A percentile compares a stretch with the other conserved stretches of the same genome.
phyloP scores from a whole-genome alignment of 495 filamentous ascomycete species.

The Xylaria castorea region DNA sequence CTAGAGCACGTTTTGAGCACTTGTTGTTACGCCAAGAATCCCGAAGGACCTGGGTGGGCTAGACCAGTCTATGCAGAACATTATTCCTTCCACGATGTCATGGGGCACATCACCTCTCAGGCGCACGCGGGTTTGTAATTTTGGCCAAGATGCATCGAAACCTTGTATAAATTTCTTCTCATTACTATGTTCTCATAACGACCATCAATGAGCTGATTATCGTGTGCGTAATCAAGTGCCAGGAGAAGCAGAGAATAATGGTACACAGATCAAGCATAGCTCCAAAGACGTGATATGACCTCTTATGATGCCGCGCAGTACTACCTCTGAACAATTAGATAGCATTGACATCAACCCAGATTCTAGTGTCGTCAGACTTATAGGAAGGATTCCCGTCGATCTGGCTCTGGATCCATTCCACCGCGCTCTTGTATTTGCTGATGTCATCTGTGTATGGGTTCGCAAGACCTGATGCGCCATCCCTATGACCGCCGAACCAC shows the following conservation, averaged over 20 bases:
- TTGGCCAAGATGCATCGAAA: too few relatives aligned
- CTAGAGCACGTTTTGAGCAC: too few relatives aligned
- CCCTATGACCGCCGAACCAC: background rate
- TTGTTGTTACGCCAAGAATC: too few relatives aligned
- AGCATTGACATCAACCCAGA: background rate
- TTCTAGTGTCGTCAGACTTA: background rate
- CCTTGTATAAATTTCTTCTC: too few relatives aligned
- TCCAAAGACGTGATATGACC: background rate
- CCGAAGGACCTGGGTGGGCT: too few relatives aligned
- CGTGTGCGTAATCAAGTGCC: background rate
- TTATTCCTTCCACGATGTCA: too few relatives aligned
- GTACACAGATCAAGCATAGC: background rate
- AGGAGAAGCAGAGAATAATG: background rate
- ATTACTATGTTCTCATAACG: background rate
- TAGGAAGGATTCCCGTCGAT: background rate
- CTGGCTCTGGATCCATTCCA: slow-evolving; percentile 8
- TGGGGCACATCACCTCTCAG: too few relatives aligned
- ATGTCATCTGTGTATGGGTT: background rate
- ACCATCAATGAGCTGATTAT: background rate
- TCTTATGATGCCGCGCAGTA: background rate
- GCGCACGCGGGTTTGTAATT: too few relatives aligned
- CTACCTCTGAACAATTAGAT: background rate
- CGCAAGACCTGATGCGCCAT: slow-evolving; percentile 5
- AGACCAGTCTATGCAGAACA: too few relatives aligned
- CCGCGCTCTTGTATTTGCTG: background rate